Evolutionary conservation across 2,329 filamentous ascomycete species (phyloP), one percentile per base, ranked within the genome.

Genomic region (Didymella pomorum): DNA sequence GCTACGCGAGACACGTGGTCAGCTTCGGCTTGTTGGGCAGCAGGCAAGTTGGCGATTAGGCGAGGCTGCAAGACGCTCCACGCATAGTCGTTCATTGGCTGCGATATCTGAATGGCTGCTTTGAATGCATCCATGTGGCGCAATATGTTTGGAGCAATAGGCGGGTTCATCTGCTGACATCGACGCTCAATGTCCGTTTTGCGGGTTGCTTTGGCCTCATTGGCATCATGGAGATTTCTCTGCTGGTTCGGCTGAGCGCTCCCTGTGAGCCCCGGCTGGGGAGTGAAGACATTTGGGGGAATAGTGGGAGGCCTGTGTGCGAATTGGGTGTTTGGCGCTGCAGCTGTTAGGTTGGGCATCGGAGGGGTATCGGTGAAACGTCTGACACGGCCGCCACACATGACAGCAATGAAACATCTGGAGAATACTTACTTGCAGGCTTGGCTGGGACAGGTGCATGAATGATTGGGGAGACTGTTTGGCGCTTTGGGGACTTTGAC

Each of bases 101-200:
- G 82, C 10, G 85, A 84, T 35, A 92, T 89, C 62, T 91, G 86
- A 44, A 90, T 83, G 28, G 91, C 88, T 35, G 89, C 89, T 70
- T 89, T 86, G 73, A 92, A 94, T 1, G 89, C 87, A 45, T 89
- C 84, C 76, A 92, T 90, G 69, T 89, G 87, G 54, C 83, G 83
- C 56, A 93, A 80, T 41, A 90, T 81, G 63, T 81, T 82, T 37
- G 87, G 78, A 47, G 80, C 78, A 56, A 94, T 79, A 1, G 90
- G 88, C 25, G 90, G 90, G 29, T 87, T 76, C 47, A 94, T 81
- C 46, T 84, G 80, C 73, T 84, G 78, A 69, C 89, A 91, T 26
- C 89, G 85, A 50, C 84, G 83, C 73, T 93, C 89, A 68, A 94
- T 93, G 65, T 92, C 90, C 14, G 82, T 80, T 71, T 85, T 86